Percentiles rank a stretch among this genome's conserved stretches.
These are phyloP conservation scores for Gigaspora rosea DNA, from an alignment of 192 early-diverging fungal species.

Conservation along the genomic window DNA sequence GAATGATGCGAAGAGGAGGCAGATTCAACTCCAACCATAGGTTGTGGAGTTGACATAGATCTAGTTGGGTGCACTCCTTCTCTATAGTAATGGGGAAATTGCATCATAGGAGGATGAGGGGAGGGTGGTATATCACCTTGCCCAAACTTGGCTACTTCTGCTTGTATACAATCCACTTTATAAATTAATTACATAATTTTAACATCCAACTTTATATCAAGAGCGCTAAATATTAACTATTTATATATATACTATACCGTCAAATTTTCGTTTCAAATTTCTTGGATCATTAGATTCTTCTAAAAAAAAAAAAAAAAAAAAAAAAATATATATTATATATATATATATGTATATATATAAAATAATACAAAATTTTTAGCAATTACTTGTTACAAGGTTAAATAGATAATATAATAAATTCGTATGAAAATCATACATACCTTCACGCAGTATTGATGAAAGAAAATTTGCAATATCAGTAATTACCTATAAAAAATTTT, in stretches of 20 bases:
- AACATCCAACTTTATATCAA: not conserved
- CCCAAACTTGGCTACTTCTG: slow-evolving; percentile 30
- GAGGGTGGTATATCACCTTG: slow-evolving; percentile 11
- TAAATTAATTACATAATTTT: not conserved
- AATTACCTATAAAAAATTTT: slow-evolving; percentile 5
- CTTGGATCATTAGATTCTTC: slow-evolving; percentile 3
- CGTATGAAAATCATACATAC: not conserved
- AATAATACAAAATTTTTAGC: not conserved
- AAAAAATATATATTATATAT: too few relatives aligned
- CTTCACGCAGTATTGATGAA: slow-evolving; percentile 19
- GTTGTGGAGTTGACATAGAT: slow-evolving; percentile 12
- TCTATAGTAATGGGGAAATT: slow-evolving; percentile 15
- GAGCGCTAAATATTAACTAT: not conserved
- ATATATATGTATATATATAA: too few relatives aligned
- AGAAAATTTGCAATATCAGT: slow-evolving; percentile 26
- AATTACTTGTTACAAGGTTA: not conserved
- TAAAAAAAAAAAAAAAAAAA: not conserved
- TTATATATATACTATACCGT: slow-evolving; percentile 18
- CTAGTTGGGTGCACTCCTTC: slow-evolving; percentile 7
- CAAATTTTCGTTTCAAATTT: slow-evolving; percentile 31
- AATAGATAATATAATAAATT: not conserved
- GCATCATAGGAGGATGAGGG: not conserved
- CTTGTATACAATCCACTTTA: slow-evolving; percentile 29
- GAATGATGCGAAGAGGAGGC: not conserved
- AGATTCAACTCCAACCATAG: slow-evolving; percentile 21